Base-by-base conservation (phyloP, 192 early-diverging fungal genomes). In the Jimgerdemannia flammicorona region DNA sequence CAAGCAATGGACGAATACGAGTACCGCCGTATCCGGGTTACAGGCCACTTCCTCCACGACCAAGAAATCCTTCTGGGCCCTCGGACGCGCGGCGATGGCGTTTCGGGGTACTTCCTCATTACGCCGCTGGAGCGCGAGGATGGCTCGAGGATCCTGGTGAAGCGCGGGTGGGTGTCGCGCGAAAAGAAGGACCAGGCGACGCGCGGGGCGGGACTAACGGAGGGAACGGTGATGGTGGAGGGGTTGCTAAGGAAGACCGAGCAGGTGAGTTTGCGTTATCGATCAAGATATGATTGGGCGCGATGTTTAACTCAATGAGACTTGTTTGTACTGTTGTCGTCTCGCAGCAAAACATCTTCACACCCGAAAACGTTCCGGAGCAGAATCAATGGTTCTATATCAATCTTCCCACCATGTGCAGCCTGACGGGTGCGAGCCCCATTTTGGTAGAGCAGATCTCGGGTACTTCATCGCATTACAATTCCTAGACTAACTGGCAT, bases 161-260 rank as follows among this genome's bases (percentile, higher is more conserved):
- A 94, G 78, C 89, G 96, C 44, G 96, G 96, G 10, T 98, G 96
- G 95, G 91, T 98, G 20, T 85, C 91, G 11, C 84, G 87, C 20
- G 90, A 91, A 4, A 90, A 93, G 68, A 84, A 84, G 39, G 88
- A 90, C 14, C 88, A 84, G 40, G 73, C 76, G 6, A 77, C 81
- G 3, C 82, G 93, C 14, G 83, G 86, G 4, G 87, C 85, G 20
- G 81, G 84, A 64, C 73, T 78, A 44, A 76, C 73, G 3, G 43
- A 83, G 4, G 92, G 77, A n/a, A 79, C 84, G 17, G 87, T 93
- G 7, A 83, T 79, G 4, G 67, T 95, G 3, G 90, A 93, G 42
- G 94, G 90, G 2, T 84, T 94, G 70, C 77, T 93, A 64, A 84
- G 92, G 74, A 71, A 73, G 3, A 82, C 90, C 3, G 92, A 91